These are phyloP conservation scores for Podosphaera leucotricha DNA, from an alignment of 2,329 filamentous ascomycete genomes.

Conservation along the genomic window DNA sequence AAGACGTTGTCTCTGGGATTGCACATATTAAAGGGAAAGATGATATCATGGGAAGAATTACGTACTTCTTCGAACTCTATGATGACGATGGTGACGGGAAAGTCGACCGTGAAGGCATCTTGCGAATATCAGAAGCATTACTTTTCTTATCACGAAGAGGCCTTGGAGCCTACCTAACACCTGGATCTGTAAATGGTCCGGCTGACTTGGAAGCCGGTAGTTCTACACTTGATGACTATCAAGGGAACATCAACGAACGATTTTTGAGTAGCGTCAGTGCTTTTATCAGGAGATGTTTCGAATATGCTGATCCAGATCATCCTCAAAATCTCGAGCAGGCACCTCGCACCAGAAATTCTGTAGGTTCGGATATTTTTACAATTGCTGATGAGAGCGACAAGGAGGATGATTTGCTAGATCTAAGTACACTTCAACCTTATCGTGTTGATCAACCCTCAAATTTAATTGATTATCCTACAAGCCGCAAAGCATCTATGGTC, in stretches of 20 bases:
- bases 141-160: constrained; percentile 80
- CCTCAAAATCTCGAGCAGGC: constrained; percentile 30
- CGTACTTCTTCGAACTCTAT: constrained; percentile 93
- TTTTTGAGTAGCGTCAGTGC: constrained; percentile 86
- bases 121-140: constrained; percentile 81
- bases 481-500: constrained; percentile 39
- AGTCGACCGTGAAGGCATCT: constrained; percentile 83
- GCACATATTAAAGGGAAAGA: constrained; percentile 78
- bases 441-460: constrained; percentile 3
- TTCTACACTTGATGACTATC: constrained; percentile 16
- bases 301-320: constrained; percentile 87
- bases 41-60: constrained; percentile 95
- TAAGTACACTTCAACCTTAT: constrained; percentile 19
- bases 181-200: constrained; percentile 34
- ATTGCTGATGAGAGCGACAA: constrained; percentile 52
- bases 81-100: constrained; percentile 79
- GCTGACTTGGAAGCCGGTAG: constrained; percentile 20
- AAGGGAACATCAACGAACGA: constrained; percentile 53
- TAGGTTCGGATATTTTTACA: constrained; percentile 34
- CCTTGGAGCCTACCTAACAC: constrained; percentile 48
- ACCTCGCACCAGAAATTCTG: constrained; percentile 14
- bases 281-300: constrained; percentile 89
- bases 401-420: constrained; percentile 35
- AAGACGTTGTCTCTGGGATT: constrained; percentile 78
- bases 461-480: background rate